Percentiles rank a stretch among this genome's conserved stretches.
These are phyloP conservation scores for Penicillium sp. DNA, from an alignment of 2,329 filamentous ascomycete genomes.

Conservation along the genomic window DNA sequence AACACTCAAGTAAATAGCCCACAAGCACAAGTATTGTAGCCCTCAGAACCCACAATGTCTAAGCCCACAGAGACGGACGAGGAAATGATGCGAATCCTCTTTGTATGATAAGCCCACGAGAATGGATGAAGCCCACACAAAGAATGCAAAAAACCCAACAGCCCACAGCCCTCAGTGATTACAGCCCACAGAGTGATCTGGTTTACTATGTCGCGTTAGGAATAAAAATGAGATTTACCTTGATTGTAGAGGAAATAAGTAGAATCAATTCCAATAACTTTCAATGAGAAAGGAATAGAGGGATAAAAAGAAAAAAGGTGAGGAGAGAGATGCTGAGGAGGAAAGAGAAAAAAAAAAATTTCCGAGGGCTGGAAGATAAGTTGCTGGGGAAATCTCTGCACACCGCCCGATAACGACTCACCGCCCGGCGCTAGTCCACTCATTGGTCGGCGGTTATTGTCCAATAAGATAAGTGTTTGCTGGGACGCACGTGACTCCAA, in stretches of 20 bases:
- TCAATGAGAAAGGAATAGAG: not conserved
- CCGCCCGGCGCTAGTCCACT: not conserved
- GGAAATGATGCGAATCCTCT: constrained; percentile 37
- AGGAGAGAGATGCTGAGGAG: not conserved
- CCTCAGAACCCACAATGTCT: constrained; percentile 37
- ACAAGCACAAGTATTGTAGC: constrained; percentile 37
- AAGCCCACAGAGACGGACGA: constrained; percentile 43
- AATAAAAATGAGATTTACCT: constrained; percentile 8
- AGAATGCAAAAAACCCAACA: constrained; percentile 36
- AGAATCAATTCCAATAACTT: not conserved
- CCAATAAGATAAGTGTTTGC: not conserved
- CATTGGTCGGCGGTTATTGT: not conserved
- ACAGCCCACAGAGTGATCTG: constrained; percentile 17
- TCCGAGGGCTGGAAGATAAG: constrained; percentile 1
- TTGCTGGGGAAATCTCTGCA: constrained; percentile 11
- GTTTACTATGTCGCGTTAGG: constrained; percentile 5
- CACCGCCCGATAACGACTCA: constrained; percentile 14
- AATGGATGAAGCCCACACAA: constrained; percentile 35
- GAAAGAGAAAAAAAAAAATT: not conserved
- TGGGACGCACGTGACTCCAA: not conserved
- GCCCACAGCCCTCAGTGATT: constrained; percentile 40
- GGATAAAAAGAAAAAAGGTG: not conserved
- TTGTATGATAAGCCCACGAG: constrained; percentile 39
- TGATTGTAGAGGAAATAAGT: not conserved
- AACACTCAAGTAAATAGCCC: constrained; percentile 19